A percentile compares a stretch with the other conserved stretches of the same genome.
Conservation (phyloP, 208 protist species). For the Vickermania ingenoplastis region DNA sequence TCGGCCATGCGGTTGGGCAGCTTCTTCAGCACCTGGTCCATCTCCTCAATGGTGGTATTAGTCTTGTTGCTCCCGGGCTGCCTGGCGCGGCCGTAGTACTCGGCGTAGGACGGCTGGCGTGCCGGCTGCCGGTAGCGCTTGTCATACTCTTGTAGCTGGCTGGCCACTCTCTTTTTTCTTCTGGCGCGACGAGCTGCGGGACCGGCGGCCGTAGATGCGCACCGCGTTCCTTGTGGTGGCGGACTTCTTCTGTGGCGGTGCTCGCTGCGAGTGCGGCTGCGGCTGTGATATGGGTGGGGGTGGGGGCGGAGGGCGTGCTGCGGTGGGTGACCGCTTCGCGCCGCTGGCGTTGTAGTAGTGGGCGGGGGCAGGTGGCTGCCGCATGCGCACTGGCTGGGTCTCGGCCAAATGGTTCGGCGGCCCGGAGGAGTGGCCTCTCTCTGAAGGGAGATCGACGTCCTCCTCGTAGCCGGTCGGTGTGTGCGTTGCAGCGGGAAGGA, state of each 20-base stretch:
- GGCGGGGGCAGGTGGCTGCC: no score
- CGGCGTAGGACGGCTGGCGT: conserved; percentile 37
- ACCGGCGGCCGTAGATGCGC: not conserved
- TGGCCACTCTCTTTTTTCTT: conserved; percentile 19
- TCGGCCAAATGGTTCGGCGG: no score
- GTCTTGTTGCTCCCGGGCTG: conserved; percentile 5
- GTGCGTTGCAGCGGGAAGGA: not conserved
- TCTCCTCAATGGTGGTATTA: conserved; percentile 15
- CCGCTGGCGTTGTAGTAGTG: no score
- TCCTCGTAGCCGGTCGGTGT: not conserved
- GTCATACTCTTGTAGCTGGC: conserved; percentile 45
- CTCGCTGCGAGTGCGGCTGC: no score
- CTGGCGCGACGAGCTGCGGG: not conserved
- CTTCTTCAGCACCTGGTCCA: conserved; percentile 21
- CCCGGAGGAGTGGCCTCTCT: not conserved
- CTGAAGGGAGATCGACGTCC: not conserved
- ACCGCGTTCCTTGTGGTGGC: not conserved
- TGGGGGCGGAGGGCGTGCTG: not conserved
- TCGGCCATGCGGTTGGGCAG: conserved; percentile 18
- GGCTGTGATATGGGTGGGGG: no score
- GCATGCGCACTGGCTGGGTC: no score
- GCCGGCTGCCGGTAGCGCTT: conserved; percentile 25
- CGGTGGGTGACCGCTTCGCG: not conserved
- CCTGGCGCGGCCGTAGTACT: conserved; percentile 44
- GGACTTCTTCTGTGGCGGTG: not conserved